Evolutionary conservation across 177 flowering plant genomes (phyloP).

Genomic region (Vitis hybrid): DNA sequence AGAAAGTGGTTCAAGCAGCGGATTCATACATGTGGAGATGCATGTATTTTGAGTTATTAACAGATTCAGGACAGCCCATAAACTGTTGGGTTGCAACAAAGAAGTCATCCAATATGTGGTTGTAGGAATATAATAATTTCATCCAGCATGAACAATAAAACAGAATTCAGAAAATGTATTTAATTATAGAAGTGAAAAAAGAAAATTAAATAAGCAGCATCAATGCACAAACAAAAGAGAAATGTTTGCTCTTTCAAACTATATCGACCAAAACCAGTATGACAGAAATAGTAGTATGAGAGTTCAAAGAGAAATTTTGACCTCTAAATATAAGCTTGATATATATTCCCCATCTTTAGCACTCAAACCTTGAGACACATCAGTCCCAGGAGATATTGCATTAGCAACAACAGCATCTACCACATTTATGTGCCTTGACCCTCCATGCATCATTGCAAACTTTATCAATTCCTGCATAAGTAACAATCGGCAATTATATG

Average conservation of each 20-base stretch:
- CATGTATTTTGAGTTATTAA: too few species aligned
- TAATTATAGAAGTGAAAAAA: too few species aligned
- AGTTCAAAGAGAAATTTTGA: constrained; percentile 19
- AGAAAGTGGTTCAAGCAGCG: too few species aligned
- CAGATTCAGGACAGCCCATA: too few species aligned
- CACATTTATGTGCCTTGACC: constrained; percentile 39
- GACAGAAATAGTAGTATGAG: background rate
- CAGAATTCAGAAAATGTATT: too few species aligned
- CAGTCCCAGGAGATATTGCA: constrained; percentile 41
- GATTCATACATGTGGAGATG: too few species aligned
- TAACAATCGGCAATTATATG: constrained; percentile 7
- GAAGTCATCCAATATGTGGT: too few species aligned
- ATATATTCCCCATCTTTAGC: constrained; percentile 58
- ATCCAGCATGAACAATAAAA: too few species aligned
- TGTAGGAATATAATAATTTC: too few species aligned
- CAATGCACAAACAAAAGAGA: background rate
- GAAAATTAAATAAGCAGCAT: background rate
- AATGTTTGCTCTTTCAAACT: background rate
- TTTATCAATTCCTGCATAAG: constrained; percentile 63
- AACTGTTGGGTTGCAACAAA: too few species aligned
- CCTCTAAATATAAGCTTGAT: constrained; percentile 75
- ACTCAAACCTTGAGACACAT: constrained; percentile 38
- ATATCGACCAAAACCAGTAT: background rate
- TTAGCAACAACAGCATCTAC: constrained; percentile 52
- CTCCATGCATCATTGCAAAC: constrained; percentile 73